Evolutionary conservation across 148 eudicot genomes (phyloP).

Genomic region (Rhododendron simsii): DNA sequence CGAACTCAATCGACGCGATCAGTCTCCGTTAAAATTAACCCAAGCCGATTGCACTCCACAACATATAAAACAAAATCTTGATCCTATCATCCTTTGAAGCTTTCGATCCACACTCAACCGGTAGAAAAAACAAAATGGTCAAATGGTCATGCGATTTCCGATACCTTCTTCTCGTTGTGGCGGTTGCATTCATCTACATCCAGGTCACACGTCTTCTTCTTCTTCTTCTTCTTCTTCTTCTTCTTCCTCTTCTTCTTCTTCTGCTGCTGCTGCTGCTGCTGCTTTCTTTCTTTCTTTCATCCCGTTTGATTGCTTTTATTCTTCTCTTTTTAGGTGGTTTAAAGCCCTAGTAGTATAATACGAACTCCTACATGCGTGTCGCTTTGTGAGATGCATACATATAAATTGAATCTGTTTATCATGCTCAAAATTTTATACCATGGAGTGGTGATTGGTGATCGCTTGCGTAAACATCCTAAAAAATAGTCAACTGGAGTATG

Average conservation of each 20-base stretch:
- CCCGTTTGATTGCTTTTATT: not conserved
- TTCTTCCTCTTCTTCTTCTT: not conserved
- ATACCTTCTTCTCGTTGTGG: slow-evolving; percentile 72
- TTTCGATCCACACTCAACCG: not conserved
- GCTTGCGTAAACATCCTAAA: not conserved
- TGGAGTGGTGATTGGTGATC: not conserved
- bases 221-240: not conserved
- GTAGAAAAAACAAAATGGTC: slow-evolving; percentile 25
- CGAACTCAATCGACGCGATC: not conserved
- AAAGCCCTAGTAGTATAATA: not conserved
- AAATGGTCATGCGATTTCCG: slow-evolving; percentile 54
- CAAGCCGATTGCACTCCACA: not conserved
- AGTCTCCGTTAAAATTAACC: not conserved
- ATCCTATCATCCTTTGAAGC: not conserved
- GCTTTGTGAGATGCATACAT: not conserved
- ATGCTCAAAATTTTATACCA: not conserved
- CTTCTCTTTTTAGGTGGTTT: not conserved
- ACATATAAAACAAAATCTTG: not conserved
- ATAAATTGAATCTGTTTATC: not conserved
- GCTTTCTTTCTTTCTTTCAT: not conserved
- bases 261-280: not conserved
- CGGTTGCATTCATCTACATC: slow-evolving; percentile 65
- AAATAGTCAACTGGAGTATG: not conserved
- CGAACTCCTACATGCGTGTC: not conserved
- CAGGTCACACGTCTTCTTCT: slow-evolving; percentile 37